Percentiles rank a stretch among this genome's conserved stretches.
phyloP scores from a whole-genome alignment of 139 green algal genomes.

The Chlamydomonas applanata region DNA sequence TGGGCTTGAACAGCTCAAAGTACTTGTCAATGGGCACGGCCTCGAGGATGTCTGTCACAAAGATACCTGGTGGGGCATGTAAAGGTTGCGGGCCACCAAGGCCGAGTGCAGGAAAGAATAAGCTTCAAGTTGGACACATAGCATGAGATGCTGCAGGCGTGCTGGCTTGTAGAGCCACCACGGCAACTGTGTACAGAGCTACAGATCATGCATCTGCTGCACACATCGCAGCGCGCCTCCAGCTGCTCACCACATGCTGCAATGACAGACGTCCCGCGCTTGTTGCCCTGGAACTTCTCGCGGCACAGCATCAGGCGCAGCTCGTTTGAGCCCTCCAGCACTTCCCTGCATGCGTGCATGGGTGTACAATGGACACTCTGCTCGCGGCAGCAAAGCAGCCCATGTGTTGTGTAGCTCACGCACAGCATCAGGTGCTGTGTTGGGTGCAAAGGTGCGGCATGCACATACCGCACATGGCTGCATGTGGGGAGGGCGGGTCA shows the following conservation, averaged over 20 bases:
- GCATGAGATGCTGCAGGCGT: too few relatives aligned
- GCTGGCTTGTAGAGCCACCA: too few relatives aligned
- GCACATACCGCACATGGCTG: slow-evolving; percentile 7
- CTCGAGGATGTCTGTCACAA: slow-evolving; percentile 86
- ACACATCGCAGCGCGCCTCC: too few relatives aligned
- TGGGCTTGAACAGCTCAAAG: slow-evolving; percentile 93
- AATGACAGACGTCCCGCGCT: slow-evolving; percentile 63
- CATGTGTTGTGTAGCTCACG: not conserved
- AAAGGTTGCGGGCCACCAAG: too few relatives aligned
- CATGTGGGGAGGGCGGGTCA: not conserved
- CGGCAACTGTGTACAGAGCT: too few relatives aligned
- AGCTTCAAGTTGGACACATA: too few relatives aligned
- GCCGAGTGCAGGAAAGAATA: too few relatives aligned
- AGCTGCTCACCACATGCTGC: slow-evolving; percentile 71
- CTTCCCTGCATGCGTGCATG: slow-evolving; percentile 56
- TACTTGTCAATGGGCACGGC: slow-evolving; percentile 92
- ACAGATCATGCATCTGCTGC: too few relatives aligned
- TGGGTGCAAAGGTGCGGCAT: not conserved
- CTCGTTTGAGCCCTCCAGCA: slow-evolving; percentile 76
- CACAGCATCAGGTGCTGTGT: not conserved
- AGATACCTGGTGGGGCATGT: slow-evolving; percentile 70
- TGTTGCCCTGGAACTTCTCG: slow-evolving; percentile 58
- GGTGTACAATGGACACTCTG: not conserved
- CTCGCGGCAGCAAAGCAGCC: too few relatives aligned
- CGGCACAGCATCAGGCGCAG: slow-evolving; percentile 87